phyloP scores from a whole-genome alignment of 2,329 filamentous ascomycete genomes.

The Lachnellula occidentalis region DNA sequence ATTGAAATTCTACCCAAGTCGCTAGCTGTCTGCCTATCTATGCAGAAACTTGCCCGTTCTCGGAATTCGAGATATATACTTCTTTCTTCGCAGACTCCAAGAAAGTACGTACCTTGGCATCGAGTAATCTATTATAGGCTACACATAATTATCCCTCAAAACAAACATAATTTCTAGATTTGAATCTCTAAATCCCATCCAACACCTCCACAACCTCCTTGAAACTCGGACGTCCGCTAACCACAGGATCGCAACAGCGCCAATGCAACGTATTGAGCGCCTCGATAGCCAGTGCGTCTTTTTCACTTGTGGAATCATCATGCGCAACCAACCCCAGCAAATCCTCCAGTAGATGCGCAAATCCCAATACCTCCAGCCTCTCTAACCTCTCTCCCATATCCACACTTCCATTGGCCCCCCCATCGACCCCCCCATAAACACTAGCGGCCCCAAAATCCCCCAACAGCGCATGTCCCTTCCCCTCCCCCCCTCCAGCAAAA shows the following conservation, averaged over 20 bases:
- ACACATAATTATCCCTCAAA: too few relatives aligned
- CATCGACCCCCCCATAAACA: conserved; percentile 33
- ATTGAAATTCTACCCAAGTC: too few relatives aligned
- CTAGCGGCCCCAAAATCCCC: conserved; percentile 45
- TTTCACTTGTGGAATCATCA: conserved; percentile 20
- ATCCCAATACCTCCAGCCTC: conserved; percentile 42
- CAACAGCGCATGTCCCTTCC: conserved; percentile 39
- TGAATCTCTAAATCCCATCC: conserved; percentile 9
- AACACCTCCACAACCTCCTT: conserved; percentile 22
- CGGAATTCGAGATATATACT: too few relatives aligned
- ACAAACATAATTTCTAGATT: too few relatives aligned
- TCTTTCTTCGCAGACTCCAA: too few relatives aligned
- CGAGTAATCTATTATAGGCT: too few relatives aligned
- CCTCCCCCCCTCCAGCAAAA: conserved; percentile 34
- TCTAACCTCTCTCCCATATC: too few relatives aligned
- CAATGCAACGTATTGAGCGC: conserved; percentile 27
- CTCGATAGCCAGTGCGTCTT: conserved; percentile 25
- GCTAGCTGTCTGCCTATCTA: too few relatives aligned
- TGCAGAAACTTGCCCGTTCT: too few relatives aligned
- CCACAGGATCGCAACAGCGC: conserved; percentile 26
- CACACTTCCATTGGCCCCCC: too few relatives aligned
- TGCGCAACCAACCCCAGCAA: conserved; percentile 34
- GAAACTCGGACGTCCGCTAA: conserved; percentile 26
- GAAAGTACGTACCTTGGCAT: too few relatives aligned
- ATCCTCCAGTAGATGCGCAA: conserved; percentile 43